phyloP scores from a whole-genome alignment of 1,284 basidiomycete species.

The Ceratobasidium sp. region DNA sequence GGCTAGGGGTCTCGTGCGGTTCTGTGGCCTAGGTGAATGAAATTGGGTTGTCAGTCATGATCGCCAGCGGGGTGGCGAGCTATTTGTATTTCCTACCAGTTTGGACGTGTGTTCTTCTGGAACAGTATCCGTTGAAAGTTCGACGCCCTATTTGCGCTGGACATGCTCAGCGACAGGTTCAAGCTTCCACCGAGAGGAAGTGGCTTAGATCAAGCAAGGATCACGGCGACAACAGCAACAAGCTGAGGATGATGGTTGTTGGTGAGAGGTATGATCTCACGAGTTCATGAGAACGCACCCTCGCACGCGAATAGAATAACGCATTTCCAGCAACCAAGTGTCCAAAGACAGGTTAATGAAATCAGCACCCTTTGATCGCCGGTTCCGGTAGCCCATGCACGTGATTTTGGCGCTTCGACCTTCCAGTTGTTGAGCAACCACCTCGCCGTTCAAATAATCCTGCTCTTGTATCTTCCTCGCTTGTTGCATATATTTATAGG shows the following conservation, averaged over 20 bases:
- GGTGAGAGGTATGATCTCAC: neutral
- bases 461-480: neutral
- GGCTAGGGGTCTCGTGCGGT: neutral
- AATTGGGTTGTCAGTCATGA: neutral
- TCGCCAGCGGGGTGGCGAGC: neutral
- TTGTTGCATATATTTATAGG: no score
- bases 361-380: constrained; percentile 13
- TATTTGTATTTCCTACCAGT: neutral
- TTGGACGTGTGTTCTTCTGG: neutral
- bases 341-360: constrained; percentile 15
- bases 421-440: no score
- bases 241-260: constrained; percentile 5
- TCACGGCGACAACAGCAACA: no score
- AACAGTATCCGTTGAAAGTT: neutral
- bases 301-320: constrained; percentile 12
- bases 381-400: neutral
- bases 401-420: neutral
- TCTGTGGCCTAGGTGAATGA: neutral
- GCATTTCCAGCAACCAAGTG: neutral
- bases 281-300: neutral
- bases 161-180: constrained; percentile 6
- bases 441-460: neutral
- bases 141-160: neutral
- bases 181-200: no score
- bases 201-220: no score